These are phyloP conservation scores for Fusarium miscanthi DNA, from an alignment of 2,329 filamentous ascomycete genomes.

Conservation along the genomic window DNA sequence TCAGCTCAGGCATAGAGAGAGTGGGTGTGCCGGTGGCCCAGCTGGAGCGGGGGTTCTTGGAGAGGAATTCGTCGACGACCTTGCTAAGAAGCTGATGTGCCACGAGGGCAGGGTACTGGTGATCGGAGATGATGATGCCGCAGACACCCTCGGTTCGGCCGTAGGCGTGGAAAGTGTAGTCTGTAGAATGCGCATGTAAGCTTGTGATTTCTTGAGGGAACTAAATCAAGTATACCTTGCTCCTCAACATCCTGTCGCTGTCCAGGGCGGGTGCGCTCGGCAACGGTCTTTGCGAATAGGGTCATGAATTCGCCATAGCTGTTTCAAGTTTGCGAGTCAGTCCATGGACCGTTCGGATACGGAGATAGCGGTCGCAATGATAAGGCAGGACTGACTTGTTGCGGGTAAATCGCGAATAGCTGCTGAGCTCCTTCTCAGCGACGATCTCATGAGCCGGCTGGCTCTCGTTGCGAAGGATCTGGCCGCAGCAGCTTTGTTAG, in stretches of 20 bases:
- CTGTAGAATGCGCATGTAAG: constrained; percentile 47
- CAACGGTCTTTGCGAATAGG: constrained; percentile 87
- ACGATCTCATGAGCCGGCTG: constrained; percentile 82
- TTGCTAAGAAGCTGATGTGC: constrained; percentile 90
- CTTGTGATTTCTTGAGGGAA: neutral
- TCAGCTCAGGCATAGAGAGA: constrained; percentile 77
- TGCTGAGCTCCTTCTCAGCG: constrained; percentile 80
- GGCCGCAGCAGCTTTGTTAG: constrained; percentile 41
- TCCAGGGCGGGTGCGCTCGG: constrained; percentile 83
- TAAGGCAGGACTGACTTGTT: constrained; percentile 64
- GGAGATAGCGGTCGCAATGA: neutral
- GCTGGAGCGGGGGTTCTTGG: constrained; percentile 76
- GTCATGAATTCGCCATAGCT: constrained; percentile 77
- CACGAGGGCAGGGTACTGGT: constrained; percentile 79
- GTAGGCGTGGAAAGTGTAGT: constrained; percentile 83
- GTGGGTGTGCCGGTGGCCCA: constrained; percentile 68
- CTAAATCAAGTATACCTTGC: constrained; percentile 63
- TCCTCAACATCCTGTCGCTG: constrained; percentile 88
- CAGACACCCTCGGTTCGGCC: constrained; percentile 78
- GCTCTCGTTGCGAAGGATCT: constrained; percentile 85
- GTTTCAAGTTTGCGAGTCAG: constrained; percentile 25
- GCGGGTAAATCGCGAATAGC: constrained; percentile 83
- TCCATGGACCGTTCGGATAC: constrained; percentile 3
- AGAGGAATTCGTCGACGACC: constrained; percentile 86
- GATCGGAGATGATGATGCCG: constrained; percentile 81